Evolutionary conservation across 2,329 filamentous ascomycete genomes (phyloP).

Genomic region (Grosmannia serpens): DNA sequence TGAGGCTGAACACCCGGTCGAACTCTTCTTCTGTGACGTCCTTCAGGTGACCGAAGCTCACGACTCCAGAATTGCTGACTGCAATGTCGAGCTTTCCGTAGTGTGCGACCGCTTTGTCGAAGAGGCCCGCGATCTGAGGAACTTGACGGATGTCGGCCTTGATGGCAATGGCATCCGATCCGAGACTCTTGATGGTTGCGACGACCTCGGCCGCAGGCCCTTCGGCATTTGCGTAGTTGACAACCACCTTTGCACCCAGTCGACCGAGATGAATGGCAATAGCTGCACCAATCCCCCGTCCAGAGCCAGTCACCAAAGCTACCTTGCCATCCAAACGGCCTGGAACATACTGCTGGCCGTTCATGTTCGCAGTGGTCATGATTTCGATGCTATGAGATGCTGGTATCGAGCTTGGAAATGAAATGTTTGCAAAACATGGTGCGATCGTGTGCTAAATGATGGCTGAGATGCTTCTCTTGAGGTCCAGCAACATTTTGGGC

Average conservation of each 20-base stretch:
- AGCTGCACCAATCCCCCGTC: slow-evolving; percentile 48
- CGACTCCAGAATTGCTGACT: slow-evolving; percentile 47
- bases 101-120: slow-evolving; percentile 39
- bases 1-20: slow-evolving; percentile 49
- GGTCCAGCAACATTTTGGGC: no score
- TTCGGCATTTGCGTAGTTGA: slow-evolving; percentile 15
- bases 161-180: slow-evolving; percentile 13
- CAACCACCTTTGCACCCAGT: slow-evolving; percentile 20
- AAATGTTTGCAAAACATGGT: no score
- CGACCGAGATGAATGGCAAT: slow-evolving; percentile 33
- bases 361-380: no score
- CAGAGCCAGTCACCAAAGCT: slow-evolving; percentile 16
- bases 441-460: no score
- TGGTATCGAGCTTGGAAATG: no score
- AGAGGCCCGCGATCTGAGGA: slow-evolving; percentile 16
- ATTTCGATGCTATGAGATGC: no score
- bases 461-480: no score
- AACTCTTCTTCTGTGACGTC: slow-evolving; percentile 45
- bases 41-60: slow-evolving; percentile 44
- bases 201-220: slow-evolving; percentile 6
- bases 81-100: slow-evolving; percentile 51
- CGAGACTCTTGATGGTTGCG: neutral
- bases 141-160: slow-evolving; percentile 19
- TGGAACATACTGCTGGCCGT: no score
- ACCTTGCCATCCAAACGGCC: no score